Evolutionary conservation across 257 asterid species (phyloP).

Genomic region (Ilex aquifolium): DNA sequence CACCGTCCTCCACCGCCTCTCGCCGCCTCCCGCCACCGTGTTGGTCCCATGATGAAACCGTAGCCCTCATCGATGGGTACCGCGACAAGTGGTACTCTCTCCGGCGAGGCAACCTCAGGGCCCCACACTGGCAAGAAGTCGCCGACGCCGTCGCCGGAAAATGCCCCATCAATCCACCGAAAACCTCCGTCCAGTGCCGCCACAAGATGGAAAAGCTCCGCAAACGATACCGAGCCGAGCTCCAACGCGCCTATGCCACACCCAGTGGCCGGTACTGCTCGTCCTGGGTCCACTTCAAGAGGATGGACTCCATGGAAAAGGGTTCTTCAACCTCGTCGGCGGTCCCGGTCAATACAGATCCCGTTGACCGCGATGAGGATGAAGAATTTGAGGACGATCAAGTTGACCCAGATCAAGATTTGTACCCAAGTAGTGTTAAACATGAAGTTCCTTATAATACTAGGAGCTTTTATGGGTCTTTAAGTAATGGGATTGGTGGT

Average conservation of each 20-base stretch:
- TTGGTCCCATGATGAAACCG: slow-evolving; percentile 93
- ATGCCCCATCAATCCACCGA: slow-evolving; percentile 47
- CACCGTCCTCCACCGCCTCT: slow-evolving; percentile 35
- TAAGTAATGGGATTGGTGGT: slow-evolving; percentile 33
- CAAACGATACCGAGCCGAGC: slow-evolving; percentile 86
- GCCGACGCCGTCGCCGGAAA: slow-evolving; percentile 66
- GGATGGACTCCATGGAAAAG: slow-evolving; percentile 80
- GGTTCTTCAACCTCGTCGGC: slow-evolving; percentile 63
- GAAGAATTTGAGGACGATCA: slow-evolving; percentile 14
- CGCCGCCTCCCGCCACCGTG: slow-evolving; percentile 97
- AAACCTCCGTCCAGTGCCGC: slow-evolving; percentile 94
- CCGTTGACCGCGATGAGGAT: slow-evolving; percentile 22
- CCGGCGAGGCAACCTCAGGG: slow-evolving; percentile 86
- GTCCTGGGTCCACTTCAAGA: slow-evolving; percentile 86
- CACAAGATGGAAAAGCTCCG: slow-evolving; percentile 99
- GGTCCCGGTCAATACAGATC: slow-evolving; percentile 12
- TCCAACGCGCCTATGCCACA: slow-evolving; percentile 69
- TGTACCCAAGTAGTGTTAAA: slow-evolving; percentile 27
- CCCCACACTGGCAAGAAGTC: slow-evolving; percentile 97
- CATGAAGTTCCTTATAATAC: slow-evolving; percentile 30
- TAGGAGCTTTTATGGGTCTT: slow-evolving; percentile 24
- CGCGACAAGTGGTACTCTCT: slow-evolving; percentile 89
- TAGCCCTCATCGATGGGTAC: slow-evolving; percentile 72
- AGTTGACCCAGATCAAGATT: slow-evolving; percentile 27
- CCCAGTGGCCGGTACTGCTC: slow-evolving; percentile 72